A percentile compares a stretch with the other conserved stretches of the same genome.
These are phyloP conservation scores for Aspergillus thermomutatus DNA, from an alignment of 2,329 filamentous ascomycete species.

Conservation along the genomic window DNA sequence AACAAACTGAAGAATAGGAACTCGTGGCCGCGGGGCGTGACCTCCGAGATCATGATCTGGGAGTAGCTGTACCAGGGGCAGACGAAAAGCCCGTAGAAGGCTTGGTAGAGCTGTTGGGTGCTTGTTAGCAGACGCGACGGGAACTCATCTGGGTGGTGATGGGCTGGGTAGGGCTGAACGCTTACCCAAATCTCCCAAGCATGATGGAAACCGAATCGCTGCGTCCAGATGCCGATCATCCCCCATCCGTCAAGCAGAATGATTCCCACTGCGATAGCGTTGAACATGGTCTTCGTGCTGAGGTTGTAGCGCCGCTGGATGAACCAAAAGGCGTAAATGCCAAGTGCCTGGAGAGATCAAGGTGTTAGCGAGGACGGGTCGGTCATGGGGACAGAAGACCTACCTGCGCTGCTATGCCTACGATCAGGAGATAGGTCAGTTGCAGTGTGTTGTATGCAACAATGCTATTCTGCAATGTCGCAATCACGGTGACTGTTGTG, in stretches of 20 bases:
- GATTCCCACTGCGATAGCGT: constrained; percentile 59
- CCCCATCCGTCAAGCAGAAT: constrained; percentile 58
- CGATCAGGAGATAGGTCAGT: constrained; percentile 64
- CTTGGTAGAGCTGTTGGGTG: constrained; percentile 38
- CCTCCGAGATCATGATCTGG: constrained; percentile 68
- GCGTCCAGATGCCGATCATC: constrained; percentile 58
- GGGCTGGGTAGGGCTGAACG: not conserved
- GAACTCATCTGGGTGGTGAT: too few species aligned
- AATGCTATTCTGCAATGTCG: constrained; percentile 62
- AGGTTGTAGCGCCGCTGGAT: constrained; percentile 59
- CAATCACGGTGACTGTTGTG: constrained; percentile 66
- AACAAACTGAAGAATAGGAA: constrained; percentile 69
- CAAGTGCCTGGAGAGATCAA: constrained; percentile 37
- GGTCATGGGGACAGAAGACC: not conserved
- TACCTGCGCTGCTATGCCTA: constrained; percentile 62
- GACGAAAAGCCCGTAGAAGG: constrained; percentile 63
- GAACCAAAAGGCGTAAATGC: constrained; percentile 61
- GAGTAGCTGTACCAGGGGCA: constrained; percentile 70
- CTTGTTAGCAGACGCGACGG: not conserved
- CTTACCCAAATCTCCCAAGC: constrained; percentile 51
- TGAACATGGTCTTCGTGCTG: constrained; percentile 67
- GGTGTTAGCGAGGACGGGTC: not conserved
- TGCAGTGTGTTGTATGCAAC: constrained; percentile 64
- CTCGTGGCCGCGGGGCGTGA: constrained; percentile 65
- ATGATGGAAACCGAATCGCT: constrained; percentile 52